These are phyloP conservation scores for Entophlyctis luteolus DNA, from an alignment of 192 early-diverging fungal genomes.

Conservation along the genomic window DNA sequence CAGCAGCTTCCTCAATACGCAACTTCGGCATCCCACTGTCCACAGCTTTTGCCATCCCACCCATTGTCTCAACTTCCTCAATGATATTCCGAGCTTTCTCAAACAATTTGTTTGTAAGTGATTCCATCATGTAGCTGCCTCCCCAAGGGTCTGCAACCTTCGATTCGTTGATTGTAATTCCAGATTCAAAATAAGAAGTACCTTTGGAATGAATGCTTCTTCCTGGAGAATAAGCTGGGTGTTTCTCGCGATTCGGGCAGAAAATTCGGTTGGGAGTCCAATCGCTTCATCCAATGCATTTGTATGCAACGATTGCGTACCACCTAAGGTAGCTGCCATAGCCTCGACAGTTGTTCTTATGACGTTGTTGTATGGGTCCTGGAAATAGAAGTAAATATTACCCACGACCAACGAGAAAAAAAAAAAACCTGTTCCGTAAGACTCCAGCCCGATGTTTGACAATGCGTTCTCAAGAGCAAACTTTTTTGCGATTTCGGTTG, in stretches of 20 bases:
- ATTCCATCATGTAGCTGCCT: constrained; percentile 91
- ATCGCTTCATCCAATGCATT: constrained; percentile 89
- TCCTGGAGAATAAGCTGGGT: constrained; percentile 87
- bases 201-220: constrained; percentile 78
- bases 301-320: constrained; percentile 90
- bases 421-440: constrained; percentile 73
- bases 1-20: constrained; percentile 81
- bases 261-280: constrained; percentile 78
- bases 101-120: constrained; percentile 76
- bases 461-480: constrained; percentile 80
- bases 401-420: background rate
- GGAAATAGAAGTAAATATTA: background rate
- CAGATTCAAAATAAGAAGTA: constrained; percentile 18
- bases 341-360: constrained; percentile 85
- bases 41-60: constrained; percentile 89
- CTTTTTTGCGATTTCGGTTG: constrained; percentile 74
- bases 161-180: background rate
- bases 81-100: constrained; percentile 65
- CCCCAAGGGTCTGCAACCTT: constrained; percentile 90
- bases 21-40: constrained; percentile 85
- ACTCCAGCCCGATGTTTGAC: constrained; percentile 89
- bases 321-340: constrained; percentile 86
- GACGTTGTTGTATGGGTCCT: constrained; percentile 88
- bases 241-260: constrained; percentile 84
- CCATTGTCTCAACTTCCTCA: constrained; percentile 76